Base-by-base conservation (phyloP, 1,284 basidiomycete genomes). In the Trichosporon sp. region DNA sequence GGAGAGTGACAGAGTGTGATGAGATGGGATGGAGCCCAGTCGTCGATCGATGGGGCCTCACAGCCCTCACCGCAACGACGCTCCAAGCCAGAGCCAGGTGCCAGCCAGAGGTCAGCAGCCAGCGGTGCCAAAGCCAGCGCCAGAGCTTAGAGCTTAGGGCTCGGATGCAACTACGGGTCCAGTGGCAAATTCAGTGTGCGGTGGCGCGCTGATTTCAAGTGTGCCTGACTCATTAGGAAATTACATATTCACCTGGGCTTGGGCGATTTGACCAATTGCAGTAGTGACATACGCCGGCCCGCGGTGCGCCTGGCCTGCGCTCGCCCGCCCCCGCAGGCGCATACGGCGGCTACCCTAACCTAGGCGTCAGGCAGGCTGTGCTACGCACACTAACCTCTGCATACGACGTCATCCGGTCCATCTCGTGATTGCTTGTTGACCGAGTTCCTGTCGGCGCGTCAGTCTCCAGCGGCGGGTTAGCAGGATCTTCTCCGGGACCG, bases 1-100 rank as follows among this genome's bases (percentile, higher is more conserved):
- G 56, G 13, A 32, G 56, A 21, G 56, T 60, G 56, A 60, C 56
- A 31, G 29, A 31, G 56, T 29, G 15, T 31, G 27, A 31, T 60
- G 44, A 51, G 47, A 12, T 31, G 27, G 29, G 56, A 60, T 60
- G 56, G 56, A 60, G 56, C 56, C 56, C 56, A 60, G 56, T 60
- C 27, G 56, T 60, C 56, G 56, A 60, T 60, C 56, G 56, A 31
- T 60, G 27, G 56, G 56, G 56, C 27, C 56, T 31, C 53, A 29
- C 18, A 53, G 47, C 51, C n/a, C 23, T 53, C 23, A 27, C 27
- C 29, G 27, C 56, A n/a, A 31, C 56, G 5, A 60, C 56, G 27
- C 56, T 60, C 27, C 27, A n/a, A 29, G 27, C 2, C 15, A 21
- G 21, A 11, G 8, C 7, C 47, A 15, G 18, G 47, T 18, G n/a